A percentile compares a stretch with the other conserved stretches of the same genome.
Conservation (phyloP, 371 early-diverging fungal genomes). For the Actinomucor elegans region DNA sequence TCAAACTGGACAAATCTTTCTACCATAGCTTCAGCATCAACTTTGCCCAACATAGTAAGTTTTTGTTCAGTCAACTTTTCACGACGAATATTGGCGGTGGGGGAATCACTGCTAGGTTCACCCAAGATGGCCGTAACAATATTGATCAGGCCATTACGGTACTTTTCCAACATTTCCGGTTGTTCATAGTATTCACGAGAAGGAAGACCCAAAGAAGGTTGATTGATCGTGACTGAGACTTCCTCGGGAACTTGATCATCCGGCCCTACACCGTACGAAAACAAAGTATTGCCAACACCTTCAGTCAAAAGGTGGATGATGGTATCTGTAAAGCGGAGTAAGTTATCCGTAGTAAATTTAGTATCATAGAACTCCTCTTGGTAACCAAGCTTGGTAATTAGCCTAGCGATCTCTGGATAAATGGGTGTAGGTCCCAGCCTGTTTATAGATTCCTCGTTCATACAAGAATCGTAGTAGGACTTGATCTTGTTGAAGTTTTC, state of each 20-base stretch:
- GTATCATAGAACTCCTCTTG: neutral
- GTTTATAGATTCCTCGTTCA: conserved; percentile 46
- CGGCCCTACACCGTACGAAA: conserved; percentile 28
- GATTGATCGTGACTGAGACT: conserved; percentile 35
- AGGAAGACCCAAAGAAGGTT: conserved; percentile 48
- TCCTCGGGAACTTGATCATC: conserved; percentile 47
- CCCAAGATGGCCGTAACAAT: conserved; percentile 20
- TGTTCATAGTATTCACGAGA: conserved; percentile 58
- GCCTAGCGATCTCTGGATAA: conserved; percentile 3
- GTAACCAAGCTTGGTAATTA: conserved; percentile 2
- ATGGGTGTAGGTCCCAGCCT: conserved; percentile 52
- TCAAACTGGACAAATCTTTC: conserved; percentile 53
- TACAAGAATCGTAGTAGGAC: conserved; percentile 52
- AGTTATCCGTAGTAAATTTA: neutral
- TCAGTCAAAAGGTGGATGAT: conserved; percentile 7
- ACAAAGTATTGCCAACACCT: conserved; percentile 24
- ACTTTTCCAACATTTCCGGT: conserved; percentile 24
- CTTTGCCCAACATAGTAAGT: neutral
- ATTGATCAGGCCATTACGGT: conserved; percentile 31
- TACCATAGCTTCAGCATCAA: conserved; percentile 28
- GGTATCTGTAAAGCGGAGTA: neutral
- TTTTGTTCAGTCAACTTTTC: conserved; percentile 9
- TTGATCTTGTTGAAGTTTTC: conserved; percentile 48
- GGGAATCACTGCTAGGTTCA: neutral
- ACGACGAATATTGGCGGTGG: neutral